These are phyloP conservation scores for Ulmus americana DNA, from an alignment of 331 rosid genomes.

Conservation along the genomic window DNA sequence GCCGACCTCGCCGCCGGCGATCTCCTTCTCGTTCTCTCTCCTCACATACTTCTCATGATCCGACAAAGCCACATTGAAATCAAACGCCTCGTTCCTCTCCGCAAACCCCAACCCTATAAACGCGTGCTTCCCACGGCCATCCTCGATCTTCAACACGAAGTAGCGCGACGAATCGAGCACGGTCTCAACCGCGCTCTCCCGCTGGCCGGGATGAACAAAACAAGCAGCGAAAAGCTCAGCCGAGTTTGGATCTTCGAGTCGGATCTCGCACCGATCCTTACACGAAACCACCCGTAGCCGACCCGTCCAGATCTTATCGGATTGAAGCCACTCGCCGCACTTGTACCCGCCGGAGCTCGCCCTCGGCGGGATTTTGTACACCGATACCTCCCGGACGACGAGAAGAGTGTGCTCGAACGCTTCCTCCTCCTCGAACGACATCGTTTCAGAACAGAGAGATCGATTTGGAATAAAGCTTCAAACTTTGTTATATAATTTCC, in stretches of 20 bases:
- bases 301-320: conserved; percentile 97
- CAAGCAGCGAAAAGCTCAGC: conserved; percentile 95
- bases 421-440: conserved; percentile 86
- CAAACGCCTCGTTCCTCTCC: conserved; percentile 93
- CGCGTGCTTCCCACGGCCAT: conserved; percentile 88
- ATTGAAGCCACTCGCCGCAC: conserved; percentile 99
- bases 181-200: conserved; percentile 79
- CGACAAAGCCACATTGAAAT: conserved; percentile 91
- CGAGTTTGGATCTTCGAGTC: conserved; percentile 84
- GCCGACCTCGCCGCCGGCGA: conserved; percentile 27
- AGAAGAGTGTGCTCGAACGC: conserved; percentile 90
- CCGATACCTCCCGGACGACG: conserved; percentile 92
- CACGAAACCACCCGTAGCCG: conserved; percentile 89
- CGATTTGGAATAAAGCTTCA: conserved; percentile 9
- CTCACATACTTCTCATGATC: conserved; percentile 90
- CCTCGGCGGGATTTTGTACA: conserved; percentile 92
- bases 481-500: background rate
- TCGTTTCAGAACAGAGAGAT: conserved; percentile 35
- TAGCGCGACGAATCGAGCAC: conserved; percentile 93
- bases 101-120: conserved; percentile 83
- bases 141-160: conserved; percentile 97
- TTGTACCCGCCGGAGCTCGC: conserved; percentile 86
- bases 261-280: conserved; percentile 93
- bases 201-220: conserved; percentile 75
- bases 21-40: conserved; percentile 69